A percentile compares a stretch with the other conserved stretches of the same genome.
These are phyloP conservation scores for Sicyos baderoa DNA, from an alignment of 306 rosid genomes.

Conservation along the genomic window DNA sequence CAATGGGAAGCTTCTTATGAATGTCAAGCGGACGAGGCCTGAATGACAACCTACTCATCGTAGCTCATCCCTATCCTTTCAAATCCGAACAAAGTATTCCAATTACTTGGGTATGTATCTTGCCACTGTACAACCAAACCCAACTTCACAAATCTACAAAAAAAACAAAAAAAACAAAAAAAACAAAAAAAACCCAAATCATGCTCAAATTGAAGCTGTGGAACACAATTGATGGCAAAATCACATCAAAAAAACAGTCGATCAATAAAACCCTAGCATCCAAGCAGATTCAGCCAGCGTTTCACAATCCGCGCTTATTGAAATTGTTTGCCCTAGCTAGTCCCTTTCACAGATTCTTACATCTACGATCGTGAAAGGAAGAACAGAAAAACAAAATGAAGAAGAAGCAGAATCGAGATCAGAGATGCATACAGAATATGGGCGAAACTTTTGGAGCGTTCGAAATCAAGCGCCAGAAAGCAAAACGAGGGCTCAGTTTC, in stretches of 20 bases:
- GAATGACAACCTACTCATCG: constrained; percentile 51
- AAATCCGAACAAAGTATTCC: background rate
- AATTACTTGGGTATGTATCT: background rate
- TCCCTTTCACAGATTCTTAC: background rate
- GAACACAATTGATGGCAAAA: background rate
- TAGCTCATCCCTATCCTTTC: constrained; percentile 16
- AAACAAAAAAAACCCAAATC: background rate
- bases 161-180: background rate
- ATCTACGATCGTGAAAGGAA: background rate
- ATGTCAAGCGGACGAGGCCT: constrained; percentile 57
- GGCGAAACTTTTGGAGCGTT: background rate
- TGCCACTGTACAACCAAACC: background rate
- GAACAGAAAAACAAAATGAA: background rate
- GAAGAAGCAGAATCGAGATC: background rate
- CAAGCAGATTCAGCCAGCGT: background rate
- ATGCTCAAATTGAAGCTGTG: constrained; percentile 9
- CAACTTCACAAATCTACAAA: background rate
- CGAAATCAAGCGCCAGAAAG: background rate
- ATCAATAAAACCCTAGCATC: background rate
- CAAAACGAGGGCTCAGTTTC: background rate
- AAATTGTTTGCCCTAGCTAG: background rate
- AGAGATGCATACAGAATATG: constrained; percentile 2
- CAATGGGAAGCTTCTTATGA: constrained; percentile 50
- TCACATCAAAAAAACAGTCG: no score
- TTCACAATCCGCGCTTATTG: background rate